Evolutionary conservation across 192 early-diverging fungal species (phyloP), one percentile per base, ranked within the genome.

Genomic region (Coemansia sp.): DNA sequence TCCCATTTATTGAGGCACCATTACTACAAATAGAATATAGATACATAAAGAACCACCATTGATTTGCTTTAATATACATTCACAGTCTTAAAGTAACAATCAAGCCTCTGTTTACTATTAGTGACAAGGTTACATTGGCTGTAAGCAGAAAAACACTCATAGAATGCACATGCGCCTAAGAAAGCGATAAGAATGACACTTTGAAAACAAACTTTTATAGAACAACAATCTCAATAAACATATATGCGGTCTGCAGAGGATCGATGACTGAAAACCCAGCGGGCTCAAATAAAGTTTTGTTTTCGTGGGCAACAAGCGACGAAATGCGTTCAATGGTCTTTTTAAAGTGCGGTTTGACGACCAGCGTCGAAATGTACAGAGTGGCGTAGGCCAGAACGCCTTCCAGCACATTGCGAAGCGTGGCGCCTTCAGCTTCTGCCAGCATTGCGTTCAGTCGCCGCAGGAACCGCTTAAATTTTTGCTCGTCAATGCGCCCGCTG

Each of bases 161-260:
- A 36, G 33, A 36, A 36, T 10, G 33, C 33, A 36, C 6, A 36
- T 36, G 33, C 33, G 33, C 6, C 33, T 10, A 36, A 5, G 10
- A 36, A 36, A 36, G 10, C 33, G 10, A 36, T 6, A 5, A 10
- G 33, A 36, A 10, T 36, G 33, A 10, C 33, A 36, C 0, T 10
- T 36, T 10, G 6, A 36, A 6, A 36, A 10, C 33, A 36, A 36
- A 36, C 33, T 10, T 36, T 51, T 55, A 67, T 23, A 83, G 42
- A 2, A 70, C 64, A 24, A 77, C 66, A 31, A 84, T 66, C 31
- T 84, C 83, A 21, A 84, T 74, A 70, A 77, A 84, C 74, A 84
- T 75, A 42, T 69, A 84, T n/a, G 83, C 83, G 20, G 83, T 84
- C 57, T 78, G 74, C 56, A 70, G 56, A n/a, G 78, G 83, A 30